phyloP scores from a whole-genome alignment of 2,329 filamentous ascomycete species.

The Aspergillus versicolor region DNA sequence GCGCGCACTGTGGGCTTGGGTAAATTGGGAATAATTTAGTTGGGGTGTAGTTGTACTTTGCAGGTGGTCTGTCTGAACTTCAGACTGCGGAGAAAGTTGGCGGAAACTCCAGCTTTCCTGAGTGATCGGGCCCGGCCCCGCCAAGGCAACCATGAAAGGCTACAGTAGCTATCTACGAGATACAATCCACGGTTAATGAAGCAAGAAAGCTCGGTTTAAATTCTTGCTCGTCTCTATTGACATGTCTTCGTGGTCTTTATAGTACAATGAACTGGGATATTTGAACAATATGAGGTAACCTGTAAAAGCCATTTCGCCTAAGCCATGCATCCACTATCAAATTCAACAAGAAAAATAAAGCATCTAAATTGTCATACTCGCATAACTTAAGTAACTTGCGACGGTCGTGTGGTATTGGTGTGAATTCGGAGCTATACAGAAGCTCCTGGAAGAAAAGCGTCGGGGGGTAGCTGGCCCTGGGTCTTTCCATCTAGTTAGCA shows the following conservation, averaged over 20 bases:
- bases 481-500: conserved; percentile 28
- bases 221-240: conserved; percentile 15
- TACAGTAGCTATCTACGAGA: neutral
- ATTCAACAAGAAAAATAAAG: conserved; percentile 3
- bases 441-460: conserved; percentile 46
- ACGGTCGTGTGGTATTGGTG: neutral
- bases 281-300: conserved; percentile 14
- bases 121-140: neutral
- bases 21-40: neutral
- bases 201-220: neutral
- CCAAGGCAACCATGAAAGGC: conserved; percentile 4
- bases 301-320: conserved; percentile 28
- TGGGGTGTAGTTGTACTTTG: neutral
- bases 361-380: neutral
- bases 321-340: conserved; percentile 31
- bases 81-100: conserved; percentile 4
- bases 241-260: conserved; percentile 23
- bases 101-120: conserved; percentile 7
- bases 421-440: conserved; percentile 6
- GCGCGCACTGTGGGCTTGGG: conserved; percentile 1
- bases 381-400: neutral
- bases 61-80: neutral
- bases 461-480: conserved; percentile 47
- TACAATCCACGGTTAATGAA: neutral
- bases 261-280: conserved; percentile 18